phyloP scores from a whole-genome alignment of 176 grass and related monocot genomes.

The Carex pumila region DNA sequence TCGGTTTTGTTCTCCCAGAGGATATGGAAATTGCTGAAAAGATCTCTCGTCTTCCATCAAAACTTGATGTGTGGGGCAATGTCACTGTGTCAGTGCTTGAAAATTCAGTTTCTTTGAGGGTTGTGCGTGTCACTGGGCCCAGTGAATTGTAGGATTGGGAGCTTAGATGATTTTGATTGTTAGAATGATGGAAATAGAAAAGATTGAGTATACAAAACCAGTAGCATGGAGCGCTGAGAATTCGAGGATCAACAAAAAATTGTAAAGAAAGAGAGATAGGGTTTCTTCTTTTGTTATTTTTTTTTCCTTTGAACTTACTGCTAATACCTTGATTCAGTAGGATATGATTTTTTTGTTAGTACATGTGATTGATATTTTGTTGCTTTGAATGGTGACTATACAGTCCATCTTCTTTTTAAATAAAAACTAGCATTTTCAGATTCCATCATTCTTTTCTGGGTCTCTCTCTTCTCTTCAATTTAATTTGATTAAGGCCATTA shows the following conservation, averaged over 20 bases:
- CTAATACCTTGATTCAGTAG: not conserved
- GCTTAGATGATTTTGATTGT: not conserved
- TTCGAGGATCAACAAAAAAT: not conserved
- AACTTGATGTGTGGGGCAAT: conserved; percentile 46
- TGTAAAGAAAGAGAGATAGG: conserved; percentile 15
- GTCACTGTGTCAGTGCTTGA: conserved; percentile 48
- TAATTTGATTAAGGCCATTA: too few relatives aligned
- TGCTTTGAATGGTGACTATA: not conserved
- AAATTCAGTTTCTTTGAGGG: conserved; percentile 47
- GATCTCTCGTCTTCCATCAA: conserved; percentile 40
- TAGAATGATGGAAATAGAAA: not conserved
- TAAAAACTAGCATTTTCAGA: too few relatives aligned
- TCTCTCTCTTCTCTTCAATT: too few relatives aligned
- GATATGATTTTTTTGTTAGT: conserved; percentile 5
- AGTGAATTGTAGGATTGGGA: not conserved
- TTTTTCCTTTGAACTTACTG: not conserved
- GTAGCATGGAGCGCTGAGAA: not conserved
- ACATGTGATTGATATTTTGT: not conserved
- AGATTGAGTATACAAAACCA: not conserved
- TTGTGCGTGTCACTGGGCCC: conserved; percentile 28
- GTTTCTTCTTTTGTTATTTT: not conserved
- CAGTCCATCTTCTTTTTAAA: too few relatives aligned
- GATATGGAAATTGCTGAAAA: conserved; percentile 69
- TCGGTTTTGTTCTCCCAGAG: conserved; percentile 51
- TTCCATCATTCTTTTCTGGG: too few relatives aligned